A percentile compares a stretch with the other conserved stretches of the same genome.
Evolutionary conservation across 768 basidiomycete genomes (phyloP).

Genomic region (Tulasnella sp.): DNA sequence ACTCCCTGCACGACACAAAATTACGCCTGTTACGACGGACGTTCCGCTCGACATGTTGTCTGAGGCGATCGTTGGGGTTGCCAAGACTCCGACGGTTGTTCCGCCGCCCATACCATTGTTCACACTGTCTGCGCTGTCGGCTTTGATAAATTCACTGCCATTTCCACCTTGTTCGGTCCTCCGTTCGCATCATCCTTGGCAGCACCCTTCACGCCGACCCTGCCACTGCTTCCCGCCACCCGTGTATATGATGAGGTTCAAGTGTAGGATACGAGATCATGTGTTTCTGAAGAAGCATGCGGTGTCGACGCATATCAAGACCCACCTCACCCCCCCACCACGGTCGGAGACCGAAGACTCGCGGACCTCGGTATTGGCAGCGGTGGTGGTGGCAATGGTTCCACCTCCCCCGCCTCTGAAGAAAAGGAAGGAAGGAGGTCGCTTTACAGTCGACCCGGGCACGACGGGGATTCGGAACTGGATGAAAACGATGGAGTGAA

Average conservation of each 20-base stretch:
- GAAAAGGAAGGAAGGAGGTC: not conserved
- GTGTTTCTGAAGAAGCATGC: constrained; percentile 11
- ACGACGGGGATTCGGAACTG: not conserved
- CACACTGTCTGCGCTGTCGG: no score
- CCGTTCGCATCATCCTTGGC: not conserved
- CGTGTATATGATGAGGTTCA: not conserved
- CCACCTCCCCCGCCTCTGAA: not conserved
- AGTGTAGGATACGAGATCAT: constrained; percentile 11
- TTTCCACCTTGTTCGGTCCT: no score
- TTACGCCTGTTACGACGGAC: constrained; percentile 3
- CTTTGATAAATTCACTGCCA: no score
- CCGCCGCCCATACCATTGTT: no score
- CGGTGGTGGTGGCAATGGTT: not conserved
- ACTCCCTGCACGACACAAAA: constrained; percentile 2
- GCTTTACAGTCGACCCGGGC: not conserved
- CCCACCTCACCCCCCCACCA: no score
- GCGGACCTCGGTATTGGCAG: no score
- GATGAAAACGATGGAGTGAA: constrained; percentile 1
- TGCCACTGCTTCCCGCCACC: not conserved
- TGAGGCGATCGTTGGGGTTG: constrained; percentile 3
- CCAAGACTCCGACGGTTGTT: not conserved
- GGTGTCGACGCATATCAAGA: constrained; percentile 9
- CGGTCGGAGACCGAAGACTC: no score
- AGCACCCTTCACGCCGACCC: not conserved
- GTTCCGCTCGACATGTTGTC: constrained; percentile 2